A percentile compares a stretch with the other conserved stretches of the same genome.
Conservation (phyloP, 345 rosid genomes). For the Rhodomyrtus tomentosa region DNA sequence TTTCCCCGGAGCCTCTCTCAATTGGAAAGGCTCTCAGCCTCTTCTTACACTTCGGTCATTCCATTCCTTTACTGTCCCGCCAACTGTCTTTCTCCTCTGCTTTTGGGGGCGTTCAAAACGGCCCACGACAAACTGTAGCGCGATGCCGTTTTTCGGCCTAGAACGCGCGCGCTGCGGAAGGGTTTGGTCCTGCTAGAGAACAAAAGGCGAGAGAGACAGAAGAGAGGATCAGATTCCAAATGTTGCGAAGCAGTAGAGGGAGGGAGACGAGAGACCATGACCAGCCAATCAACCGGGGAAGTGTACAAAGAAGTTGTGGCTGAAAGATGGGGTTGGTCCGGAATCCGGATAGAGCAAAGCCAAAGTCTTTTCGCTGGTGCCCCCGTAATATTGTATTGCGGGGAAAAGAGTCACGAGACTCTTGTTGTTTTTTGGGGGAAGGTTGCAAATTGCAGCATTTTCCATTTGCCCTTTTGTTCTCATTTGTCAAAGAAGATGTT, state of each 20-base stretch:
- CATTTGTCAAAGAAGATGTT: not conserved
- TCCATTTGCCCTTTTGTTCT: not conserved
- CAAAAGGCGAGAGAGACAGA: not conserved
- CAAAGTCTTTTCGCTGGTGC: not conserved
- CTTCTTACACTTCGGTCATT: not conserved
- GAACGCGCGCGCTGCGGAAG: not conserved
- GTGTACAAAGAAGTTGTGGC: not conserved
- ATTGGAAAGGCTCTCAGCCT: not conserved
- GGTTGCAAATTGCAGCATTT: not conserved
- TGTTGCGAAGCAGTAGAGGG: not conserved
- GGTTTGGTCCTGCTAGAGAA: not conserved
- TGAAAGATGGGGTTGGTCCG: not conserved
- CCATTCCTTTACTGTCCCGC: not conserved
- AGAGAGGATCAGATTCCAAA: not conserved
- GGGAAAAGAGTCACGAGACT: not conserved
- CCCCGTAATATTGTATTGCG: not conserved
- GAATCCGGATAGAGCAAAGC: not conserved
- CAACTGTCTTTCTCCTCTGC: not conserved
- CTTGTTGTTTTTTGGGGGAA: not conserved
- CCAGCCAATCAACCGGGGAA: not conserved
- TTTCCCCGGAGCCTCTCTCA: not conserved
- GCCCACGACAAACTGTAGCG: no score
- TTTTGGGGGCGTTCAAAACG: not conserved
- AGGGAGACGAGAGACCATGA: not conserved
- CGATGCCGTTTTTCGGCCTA: not conserved